phyloP scores from a whole-genome alignment of 495 filamentous ascomycete genomes.

The Aspergillus ellipticus region DNA sequence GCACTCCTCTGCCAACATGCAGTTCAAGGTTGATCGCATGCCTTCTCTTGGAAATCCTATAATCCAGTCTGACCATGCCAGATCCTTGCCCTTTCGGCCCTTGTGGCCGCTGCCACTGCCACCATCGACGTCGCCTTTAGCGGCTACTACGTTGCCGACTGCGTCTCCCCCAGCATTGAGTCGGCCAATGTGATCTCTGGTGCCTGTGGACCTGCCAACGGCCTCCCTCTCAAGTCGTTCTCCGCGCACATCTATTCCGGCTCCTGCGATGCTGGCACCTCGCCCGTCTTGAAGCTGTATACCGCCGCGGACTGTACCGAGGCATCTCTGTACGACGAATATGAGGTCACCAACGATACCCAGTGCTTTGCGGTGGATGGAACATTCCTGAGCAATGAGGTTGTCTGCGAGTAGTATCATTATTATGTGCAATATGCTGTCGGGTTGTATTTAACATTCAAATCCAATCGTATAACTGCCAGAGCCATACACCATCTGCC shows the following conservation, averaged over 20 bases:
- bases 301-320: background rate
- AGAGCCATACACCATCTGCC: no score
- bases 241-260: constrained; percentile 2
- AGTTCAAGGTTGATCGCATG: background rate
- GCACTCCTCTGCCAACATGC: background rate
- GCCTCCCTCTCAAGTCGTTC: constrained; percentile 5
- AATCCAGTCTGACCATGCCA: background rate
- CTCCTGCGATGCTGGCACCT: background rate
- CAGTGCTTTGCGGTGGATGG: background rate
- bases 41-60: background rate
- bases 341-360: background rate
- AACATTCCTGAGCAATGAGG: constrained; percentile 11
- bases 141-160: constrained; percentile 5
- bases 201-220: background rate
- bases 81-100: background rate
- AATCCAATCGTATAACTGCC: no score
- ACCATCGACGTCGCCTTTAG: constrained; percentile 2
- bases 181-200: constrained; percentile 1
- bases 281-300: background rate
- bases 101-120: background rate
- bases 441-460: no score
- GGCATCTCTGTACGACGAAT: background rate
- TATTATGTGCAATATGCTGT: no score
- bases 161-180: constrained; percentile 1
- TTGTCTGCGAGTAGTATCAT: constrained; percentile 5